phyloP scores from a whole-genome alignment of 2,329 filamentous ascomycete genomes.

The Botrytis medusae region DNA sequence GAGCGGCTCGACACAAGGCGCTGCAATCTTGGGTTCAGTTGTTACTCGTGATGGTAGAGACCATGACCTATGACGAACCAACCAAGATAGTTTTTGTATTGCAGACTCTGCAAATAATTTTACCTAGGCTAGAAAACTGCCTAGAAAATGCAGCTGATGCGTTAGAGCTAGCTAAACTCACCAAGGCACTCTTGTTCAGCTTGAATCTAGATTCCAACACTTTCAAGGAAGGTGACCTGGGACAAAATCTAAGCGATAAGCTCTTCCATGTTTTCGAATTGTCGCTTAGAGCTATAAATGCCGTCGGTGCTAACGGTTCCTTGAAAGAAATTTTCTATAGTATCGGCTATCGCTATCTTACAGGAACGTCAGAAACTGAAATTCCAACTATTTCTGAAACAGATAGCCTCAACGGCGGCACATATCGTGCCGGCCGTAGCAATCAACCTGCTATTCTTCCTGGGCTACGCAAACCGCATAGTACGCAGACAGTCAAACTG shows the following conservation, averaged over 20 bases:
- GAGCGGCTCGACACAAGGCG: constrained; percentile 57
- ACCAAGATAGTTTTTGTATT: constrained; percentile 76
- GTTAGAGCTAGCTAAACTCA: constrained; percentile 73
- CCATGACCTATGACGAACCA: constrained; percentile 73
- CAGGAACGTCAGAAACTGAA: constrained; percentile 58
- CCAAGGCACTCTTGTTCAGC: constrained; percentile 69
- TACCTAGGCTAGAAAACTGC: constrained; percentile 81
- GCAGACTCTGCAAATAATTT: constrained; percentile 80
- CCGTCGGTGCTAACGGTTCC: constrained; percentile 66
- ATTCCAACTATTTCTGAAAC: constrained; percentile 44
- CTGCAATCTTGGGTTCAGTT: constrained; percentile 84
- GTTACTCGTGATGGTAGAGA: constrained; percentile 77
- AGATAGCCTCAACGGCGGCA: neutral
- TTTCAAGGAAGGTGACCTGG: constrained; percentile 48
- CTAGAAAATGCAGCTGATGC: constrained; percentile 68
- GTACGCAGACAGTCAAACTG: constrained; percentile 69
- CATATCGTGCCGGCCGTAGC: neutral
- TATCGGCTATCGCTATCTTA: constrained; percentile 84
- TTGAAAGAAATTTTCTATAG: constrained; percentile 86
- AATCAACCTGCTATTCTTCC: constrained; percentile 41
- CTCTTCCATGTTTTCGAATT: constrained; percentile 89
- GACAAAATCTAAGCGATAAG: constrained; percentile 82
- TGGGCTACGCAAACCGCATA: constrained; percentile 49
- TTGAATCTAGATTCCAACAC: constrained; percentile 57
- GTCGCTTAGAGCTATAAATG: constrained; percentile 75